Base-by-base conservation (phyloP, 164 flowering plant species). In the Amborella trichopoda region DNA sequence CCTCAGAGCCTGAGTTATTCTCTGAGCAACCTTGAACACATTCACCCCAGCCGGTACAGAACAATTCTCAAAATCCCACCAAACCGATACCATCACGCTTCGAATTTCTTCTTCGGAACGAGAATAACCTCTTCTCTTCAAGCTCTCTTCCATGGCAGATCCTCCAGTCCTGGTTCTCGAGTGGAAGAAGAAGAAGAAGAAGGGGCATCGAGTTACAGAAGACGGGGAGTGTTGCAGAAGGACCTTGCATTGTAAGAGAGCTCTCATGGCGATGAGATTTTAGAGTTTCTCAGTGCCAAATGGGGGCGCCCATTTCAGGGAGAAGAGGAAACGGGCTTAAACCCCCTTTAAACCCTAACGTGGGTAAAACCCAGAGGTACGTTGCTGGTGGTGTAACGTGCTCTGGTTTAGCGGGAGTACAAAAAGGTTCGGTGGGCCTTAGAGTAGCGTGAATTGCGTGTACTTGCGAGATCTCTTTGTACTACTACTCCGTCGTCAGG, bases 1-100 rank as follows among this genome's bases (percentile, higher is more conserved):
- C 53, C 98, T 68, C 4, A 82, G 44, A 0, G 96, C 98, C 13
- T 77, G 53, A 1, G 77, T 67, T 13, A 87, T 78, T 9, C 53
- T 22, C 1, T 71, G 73, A 0, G 77, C 55, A 6, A 91, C 70
- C 46, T 37, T 69, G 49, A 50, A 65, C 0, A 65, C 85, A 49
- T 75, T 80, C 3, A 51, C 68, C 5, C 81, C 83, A 4, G 27
- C 12, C 4, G 94, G 90, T 13, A 78, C 6, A 11, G 32, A 1
- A 48, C 96, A 87, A 50, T 80, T 91, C 75, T 91, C 90, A 36
- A 91, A 70, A 58, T 91, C 98, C 98, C 98, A 91, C 98, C 96
- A 91, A 4, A 91, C 98, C 0, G 88, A 78, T 0, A 86, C 88
- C 66, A 65, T 73, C 13, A 91, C 93, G 14, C 49, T 60, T 14